Evolutionary conservation across 139 green algal genomes (phyloP).

Genomic region (Nannochloris sp.): DNA sequence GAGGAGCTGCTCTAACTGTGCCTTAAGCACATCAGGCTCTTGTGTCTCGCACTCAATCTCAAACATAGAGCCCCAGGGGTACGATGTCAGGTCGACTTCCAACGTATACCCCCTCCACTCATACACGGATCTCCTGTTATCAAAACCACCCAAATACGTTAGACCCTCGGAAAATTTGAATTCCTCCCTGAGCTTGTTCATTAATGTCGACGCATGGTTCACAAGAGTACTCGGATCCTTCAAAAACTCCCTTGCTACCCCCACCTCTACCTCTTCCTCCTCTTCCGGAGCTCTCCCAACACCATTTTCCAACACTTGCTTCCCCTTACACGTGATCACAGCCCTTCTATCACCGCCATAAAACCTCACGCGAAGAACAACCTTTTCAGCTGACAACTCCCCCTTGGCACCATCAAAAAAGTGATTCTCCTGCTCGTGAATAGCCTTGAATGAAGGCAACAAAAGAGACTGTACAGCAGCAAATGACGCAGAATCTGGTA

Average conservation of each 20-base stretch:
- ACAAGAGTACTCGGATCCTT: constrained; percentile 50
- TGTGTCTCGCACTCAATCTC: constrained; percentile 85
- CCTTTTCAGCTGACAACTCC: constrained; percentile 60
- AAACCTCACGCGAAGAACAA: constrained; percentile 77
- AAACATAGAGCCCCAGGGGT: constrained; percentile 75
- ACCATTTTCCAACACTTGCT: constrained; percentile 66
- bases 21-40: constrained; percentile 57
- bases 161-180: constrained; percentile 40
- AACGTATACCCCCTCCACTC: constrained; percentile 68
- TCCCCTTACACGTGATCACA: constrained; percentile 76
- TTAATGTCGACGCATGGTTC: constrained; percentile 16
- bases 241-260: constrained; percentile 42
- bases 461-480: constrained; percentile 52
- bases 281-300: constrained; percentile 70
- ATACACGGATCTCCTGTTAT: constrained; percentile 71
- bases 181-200: constrained; percentile 17
- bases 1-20: constrained; percentile 64
- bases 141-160: constrained; percentile 77
- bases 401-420: constrained; percentile 83
- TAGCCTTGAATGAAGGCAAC: constrained; percentile 32
- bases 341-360: constrained; percentile 70
- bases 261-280: constrained; percentile 53
- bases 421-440: constrained; percentile 81
- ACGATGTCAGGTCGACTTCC: constrained; percentile 86
- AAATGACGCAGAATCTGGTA: constrained; percentile 54